A percentile compares a stretch with the other conserved stretches of the same genome.
Evolutionary conservation across 768 basidiomycete species (phyloP).

Genomic region (Tricholoma flavovirens): DNA sequence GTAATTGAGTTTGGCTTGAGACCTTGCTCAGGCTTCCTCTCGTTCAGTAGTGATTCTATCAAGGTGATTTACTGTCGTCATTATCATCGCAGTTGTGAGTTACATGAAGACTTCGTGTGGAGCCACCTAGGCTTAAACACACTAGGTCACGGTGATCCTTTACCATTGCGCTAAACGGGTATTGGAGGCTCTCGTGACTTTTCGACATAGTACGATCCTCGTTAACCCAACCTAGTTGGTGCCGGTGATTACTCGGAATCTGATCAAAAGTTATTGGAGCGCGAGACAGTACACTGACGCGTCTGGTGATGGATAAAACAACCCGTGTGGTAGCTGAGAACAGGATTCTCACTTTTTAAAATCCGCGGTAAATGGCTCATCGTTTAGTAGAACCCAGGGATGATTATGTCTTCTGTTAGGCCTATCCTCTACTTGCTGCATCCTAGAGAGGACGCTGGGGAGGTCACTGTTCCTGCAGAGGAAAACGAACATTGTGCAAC

Average conservation of each 20-base stretch:
- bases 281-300: slow-evolving; percentile 49
- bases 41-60: slow-evolving; percentile 46
- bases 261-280: slow-evolving; percentile 59
- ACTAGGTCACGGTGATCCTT: background rate
- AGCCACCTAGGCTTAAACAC: background rate
- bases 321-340: background rate
- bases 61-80: slow-evolving; percentile 50
- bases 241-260: slow-evolving; percentile 76
- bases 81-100: slow-evolving; percentile 43
- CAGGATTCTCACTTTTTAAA: slow-evolving; percentile 51
- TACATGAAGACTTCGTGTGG: background rate
- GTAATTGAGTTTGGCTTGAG: background rate
- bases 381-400: slow-evolving; percentile 84
- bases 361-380: slow-evolving; percentile 66
- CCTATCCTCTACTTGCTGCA: slow-evolving; percentile 70
- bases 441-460: slow-evolving; percentile 11
- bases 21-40: too few species aligned
- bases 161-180: background rate
- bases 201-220: slow-evolving; percentile 70
- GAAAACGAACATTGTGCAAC: slow-evolving; percentile 35
- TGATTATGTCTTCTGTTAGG: slow-evolving; percentile 72
- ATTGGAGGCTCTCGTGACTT: background rate
- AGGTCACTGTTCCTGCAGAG: too few species aligned
- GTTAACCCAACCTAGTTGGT: slow-evolving; percentile 77
- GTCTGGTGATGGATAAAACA: slow-evolving; percentile 25